phyloP scores from a whole-genome alignment of 352 stramenopile species.

The Plasmopara viticola region DNA sequence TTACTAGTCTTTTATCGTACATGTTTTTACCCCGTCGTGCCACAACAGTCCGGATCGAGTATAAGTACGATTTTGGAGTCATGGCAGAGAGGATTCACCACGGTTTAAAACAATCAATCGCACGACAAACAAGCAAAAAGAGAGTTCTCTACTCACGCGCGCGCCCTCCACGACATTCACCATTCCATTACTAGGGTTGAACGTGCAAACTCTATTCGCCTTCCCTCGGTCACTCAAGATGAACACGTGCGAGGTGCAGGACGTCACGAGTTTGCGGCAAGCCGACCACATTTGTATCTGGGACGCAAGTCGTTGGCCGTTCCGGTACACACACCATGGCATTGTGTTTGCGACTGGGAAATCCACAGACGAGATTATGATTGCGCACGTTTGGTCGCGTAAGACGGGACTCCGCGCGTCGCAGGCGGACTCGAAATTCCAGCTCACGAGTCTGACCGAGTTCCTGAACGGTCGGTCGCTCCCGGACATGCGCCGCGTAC shows the following conservation, averaged over 20 bases:
- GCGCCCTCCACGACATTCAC: not conserved
- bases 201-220: not conserved
- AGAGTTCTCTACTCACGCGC: slow-evolving; percentile 1
- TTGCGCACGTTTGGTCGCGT: slow-evolving; percentile 67
- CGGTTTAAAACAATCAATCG: not conserved
- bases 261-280: slow-evolving; percentile 46
- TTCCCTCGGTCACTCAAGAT: slow-evolving; percentile 15
- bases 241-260: slow-evolving; percentile 61
- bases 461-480: slow-evolving; percentile 59
- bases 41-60: no score
- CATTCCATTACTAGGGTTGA: slow-evolving; percentile 1
- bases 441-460: slow-evolving; percentile 56
- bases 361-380: slow-evolving; percentile 40
- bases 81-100: slow-evolving; percentile 1
- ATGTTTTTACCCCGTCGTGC: no score
- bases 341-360: slow-evolving; percentile 44
- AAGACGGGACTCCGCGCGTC: slow-evolving; percentile 50
- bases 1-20: no score
- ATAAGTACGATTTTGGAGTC: not conserved
- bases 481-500: slow-evolving; percentile 57
- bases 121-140: slow-evolving; percentile 3
- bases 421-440: slow-evolving; percentile 61
- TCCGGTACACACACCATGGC: slow-evolving; percentile 74
- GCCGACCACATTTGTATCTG: slow-evolving; percentile 77
- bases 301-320: slow-evolving; percentile 70